Percentiles rank a stretch among this genome's conserved stretches.
Conservation (phyloP, 1,284 basidiomycete species). For the Ceratobasidium sp. region DNA sequence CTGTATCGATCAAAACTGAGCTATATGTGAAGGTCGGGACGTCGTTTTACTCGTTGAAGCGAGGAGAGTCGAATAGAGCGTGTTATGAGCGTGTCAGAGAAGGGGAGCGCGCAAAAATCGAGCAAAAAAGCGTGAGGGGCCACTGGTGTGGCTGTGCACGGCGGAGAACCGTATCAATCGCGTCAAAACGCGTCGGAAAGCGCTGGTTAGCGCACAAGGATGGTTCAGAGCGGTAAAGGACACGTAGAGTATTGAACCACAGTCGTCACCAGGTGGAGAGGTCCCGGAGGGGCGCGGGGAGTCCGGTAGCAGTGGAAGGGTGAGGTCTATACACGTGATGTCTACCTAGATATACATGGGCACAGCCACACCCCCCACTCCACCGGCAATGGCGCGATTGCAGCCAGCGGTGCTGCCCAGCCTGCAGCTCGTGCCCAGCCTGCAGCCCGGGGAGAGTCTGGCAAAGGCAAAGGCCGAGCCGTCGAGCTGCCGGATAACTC, state of each 20-base stretch:
- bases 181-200: background rate
- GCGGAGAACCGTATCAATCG: background rate
- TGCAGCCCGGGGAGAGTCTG: no score
- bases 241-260: background rate
- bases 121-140: background rate
- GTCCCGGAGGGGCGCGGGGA: no score
- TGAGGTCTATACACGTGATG: no score
- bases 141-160: background rate
- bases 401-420: no score
- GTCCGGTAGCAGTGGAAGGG: no score
- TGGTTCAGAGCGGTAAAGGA: background rate
- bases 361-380: no score
- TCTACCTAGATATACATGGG: no score
- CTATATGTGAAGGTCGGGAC: no score
- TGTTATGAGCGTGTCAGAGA: background rate
- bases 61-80: background rate
- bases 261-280: conserved; percentile 25
- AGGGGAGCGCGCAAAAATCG: background rate
- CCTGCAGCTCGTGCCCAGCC: background rate
- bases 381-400: no score
- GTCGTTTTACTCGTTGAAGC: no score
- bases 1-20: no score
- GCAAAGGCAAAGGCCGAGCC: background rate
- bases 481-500: background rate
- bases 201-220: background rate